phyloP scores from a whole-genome alignment of 192 early-diverging fungal genomes.

The Coemansia sp. region DNA sequence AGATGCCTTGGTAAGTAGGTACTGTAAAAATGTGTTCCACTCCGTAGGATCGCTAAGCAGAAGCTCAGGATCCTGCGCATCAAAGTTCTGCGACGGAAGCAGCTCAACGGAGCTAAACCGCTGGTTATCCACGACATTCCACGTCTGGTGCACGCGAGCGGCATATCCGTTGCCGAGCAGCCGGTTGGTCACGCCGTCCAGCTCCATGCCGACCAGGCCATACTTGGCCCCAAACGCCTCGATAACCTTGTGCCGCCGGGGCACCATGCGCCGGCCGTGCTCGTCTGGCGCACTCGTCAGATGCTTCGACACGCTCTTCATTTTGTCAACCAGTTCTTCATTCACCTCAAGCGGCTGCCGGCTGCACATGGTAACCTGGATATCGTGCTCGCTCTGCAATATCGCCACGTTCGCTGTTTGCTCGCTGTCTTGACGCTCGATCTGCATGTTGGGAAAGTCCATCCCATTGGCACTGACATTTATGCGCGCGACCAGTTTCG shows the following conservation, averaged over 20 bases:
- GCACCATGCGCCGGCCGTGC: neutral
- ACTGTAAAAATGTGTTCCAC: neutral
- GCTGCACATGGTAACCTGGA: slow-evolving; percentile 11
- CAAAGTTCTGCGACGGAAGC: slow-evolving; percentile 5
- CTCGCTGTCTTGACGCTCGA: neutral
- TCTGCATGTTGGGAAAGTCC: slow-evolving; percentile 4
- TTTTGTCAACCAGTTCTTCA: neutral
- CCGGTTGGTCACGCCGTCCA: slow-evolving; percentile 18
- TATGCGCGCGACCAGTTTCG: slow-evolving; percentile 22
- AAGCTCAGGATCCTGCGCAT: neutral
- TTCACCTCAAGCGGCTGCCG: slow-evolving; percentile 8
- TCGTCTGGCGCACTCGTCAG: slow-evolving; percentile 13
- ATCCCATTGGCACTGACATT: slow-evolving; percentile 3
- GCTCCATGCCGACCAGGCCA: slow-evolving; percentile 12
- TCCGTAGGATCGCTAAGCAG: neutral
- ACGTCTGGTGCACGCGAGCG: slow-evolving; percentile 25
- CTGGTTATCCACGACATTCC: slow-evolving; percentile 35
- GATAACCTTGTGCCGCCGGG: slow-evolving; percentile 18
- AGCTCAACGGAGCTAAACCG: slow-evolving; percentile 34
- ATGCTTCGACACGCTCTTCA: slow-evolving; percentile 4
- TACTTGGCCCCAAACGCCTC: slow-evolving; percentile 12
- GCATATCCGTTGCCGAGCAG: slow-evolving; percentile 5
- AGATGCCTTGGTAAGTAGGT: neutral
- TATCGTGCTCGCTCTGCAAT: slow-evolving; percentile 25
- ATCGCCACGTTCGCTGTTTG: slow-evolving; percentile 24